phyloP scores from a whole-genome alignment of 176 grass and related monocot species.

The Raddia guianensis region DNA sequence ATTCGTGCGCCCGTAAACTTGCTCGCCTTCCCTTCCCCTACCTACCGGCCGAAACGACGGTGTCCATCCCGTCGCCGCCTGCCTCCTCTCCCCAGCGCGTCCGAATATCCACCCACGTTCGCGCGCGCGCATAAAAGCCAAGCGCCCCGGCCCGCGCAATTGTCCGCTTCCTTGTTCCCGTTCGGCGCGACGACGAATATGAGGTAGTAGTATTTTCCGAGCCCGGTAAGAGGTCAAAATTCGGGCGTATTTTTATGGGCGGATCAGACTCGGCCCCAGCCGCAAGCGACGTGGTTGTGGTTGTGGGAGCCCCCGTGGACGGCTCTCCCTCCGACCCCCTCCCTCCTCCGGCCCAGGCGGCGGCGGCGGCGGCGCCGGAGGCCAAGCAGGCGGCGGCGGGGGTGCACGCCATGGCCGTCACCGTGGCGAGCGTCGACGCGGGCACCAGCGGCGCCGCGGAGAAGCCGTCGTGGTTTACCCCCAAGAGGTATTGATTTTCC shows the following conservation, averaged over 20 bases:
- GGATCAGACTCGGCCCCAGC: conserved; percentile 44
- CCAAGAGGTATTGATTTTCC: conserved; percentile 43
- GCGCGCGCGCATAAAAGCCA: neutral
- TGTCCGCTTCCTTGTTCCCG: conserved; percentile 29
- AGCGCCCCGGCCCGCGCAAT: neutral
- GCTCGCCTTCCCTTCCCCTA: neutral
- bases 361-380: conserved; percentile 12
- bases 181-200: neutral
- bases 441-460: conserved; percentile 36
- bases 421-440: conserved; percentile 45
- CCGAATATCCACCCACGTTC: conserved; percentile 47
- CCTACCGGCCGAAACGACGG: conserved; percentile 12
- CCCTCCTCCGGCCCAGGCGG: conserved; percentile 5
- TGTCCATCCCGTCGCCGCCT: neutral
- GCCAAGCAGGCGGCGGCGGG: conserved; percentile 23
- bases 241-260: conserved; percentile 49
- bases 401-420: conserved; percentile 54
- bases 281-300: conserved; percentile 47
- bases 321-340: conserved; percentile 4
- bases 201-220: conserved; percentile 36
- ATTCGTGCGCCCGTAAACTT: conserved; percentile 21
- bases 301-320: conserved; percentile 28
- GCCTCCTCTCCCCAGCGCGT: neutral
- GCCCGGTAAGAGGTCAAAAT: conserved; percentile 40
- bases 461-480: conserved; percentile 63